These are phyloP conservation scores for Nannochloropsis gaditana DNA, from an alignment of 108 stramenopile species.

Conservation along the genomic window DNA sequence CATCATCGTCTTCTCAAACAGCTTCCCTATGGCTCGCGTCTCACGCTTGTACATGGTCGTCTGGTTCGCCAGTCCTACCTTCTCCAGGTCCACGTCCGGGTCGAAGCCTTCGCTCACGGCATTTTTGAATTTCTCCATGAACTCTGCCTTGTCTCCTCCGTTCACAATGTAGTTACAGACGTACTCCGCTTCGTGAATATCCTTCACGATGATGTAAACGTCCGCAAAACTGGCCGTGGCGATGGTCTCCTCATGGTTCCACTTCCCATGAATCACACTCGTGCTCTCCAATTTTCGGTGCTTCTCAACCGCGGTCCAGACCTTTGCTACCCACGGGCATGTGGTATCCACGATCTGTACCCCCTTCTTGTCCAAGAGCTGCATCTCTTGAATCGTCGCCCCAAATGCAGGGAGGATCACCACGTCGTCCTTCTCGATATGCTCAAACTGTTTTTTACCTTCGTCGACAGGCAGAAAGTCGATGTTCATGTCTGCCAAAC, in stretches of 20 bases:
- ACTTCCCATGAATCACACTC: slow-evolving; percentile 88
- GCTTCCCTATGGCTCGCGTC: slow-evolving; percentile 83
- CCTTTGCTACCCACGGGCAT: slow-evolving; percentile 96
- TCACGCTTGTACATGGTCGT: slow-evolving; percentile 99
- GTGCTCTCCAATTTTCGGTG: slow-evolving; percentile 77
- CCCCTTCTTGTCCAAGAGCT: slow-evolving; percentile 59
- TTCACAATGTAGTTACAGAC: slow-evolving; percentile 84
- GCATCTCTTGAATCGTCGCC: slow-evolving; percentile 87
- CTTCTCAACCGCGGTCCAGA: slow-evolving; percentile 90
- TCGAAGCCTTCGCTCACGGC: slow-evolving; percentile 85
- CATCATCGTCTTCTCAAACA: slow-evolving; percentile 77
- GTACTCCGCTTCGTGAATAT: slow-evolving; percentile 89
- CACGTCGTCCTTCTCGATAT: slow-evolving; percentile 75
- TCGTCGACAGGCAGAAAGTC: slow-evolving; percentile 66
- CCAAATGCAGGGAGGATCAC: slow-evolving; percentile 94
- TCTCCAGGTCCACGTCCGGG: slow-evolving; percentile 82
- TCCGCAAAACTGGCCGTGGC: slow-evolving; percentile 85
- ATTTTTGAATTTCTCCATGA: slow-evolving; percentile 67
- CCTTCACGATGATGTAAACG: slow-evolving; percentile 87
- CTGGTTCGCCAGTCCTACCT: slow-evolving; percentile 92
- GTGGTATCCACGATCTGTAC: slow-evolving; percentile 93
- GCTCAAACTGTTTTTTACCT: slow-evolving; percentile 69
- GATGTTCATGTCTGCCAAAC: slow-evolving; percentile 74
- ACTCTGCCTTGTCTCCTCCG: slow-evolving; percentile 70
- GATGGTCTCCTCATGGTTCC: slow-evolving; percentile 87